Evolutionary conservation across 1,284 basidiomycete species (phyloP).

Genomic region (Sporisorium exsertum): DNA sequence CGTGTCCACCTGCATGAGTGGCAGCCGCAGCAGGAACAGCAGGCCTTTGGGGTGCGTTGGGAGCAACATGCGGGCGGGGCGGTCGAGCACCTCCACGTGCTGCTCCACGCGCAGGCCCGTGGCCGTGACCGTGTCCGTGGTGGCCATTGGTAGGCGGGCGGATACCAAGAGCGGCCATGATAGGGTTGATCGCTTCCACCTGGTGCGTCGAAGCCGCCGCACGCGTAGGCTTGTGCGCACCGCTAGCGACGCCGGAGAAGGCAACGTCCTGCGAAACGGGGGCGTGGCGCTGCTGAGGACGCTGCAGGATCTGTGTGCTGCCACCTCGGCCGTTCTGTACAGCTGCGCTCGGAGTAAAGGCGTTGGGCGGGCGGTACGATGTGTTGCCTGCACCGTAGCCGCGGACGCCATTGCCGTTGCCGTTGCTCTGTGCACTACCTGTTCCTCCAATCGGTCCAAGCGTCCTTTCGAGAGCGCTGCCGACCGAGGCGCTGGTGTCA

Average conservation of each 20-base stretch:
- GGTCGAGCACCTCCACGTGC: conserved; percentile 38
- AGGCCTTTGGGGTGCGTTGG: conserved; percentile 14
- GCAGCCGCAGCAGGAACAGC: conserved; percentile 7
- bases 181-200: conserved; percentile 45
- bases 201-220: conserved; percentile 21
- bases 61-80: conserved; percentile 7
- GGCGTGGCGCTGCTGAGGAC: conserved; percentile 39
- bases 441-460: conserved; percentile 48
- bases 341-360: conserved; percentile 39
- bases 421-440: conserved; percentile 29
- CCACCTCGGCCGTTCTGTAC: conserved; percentile 28
- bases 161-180: conserved; percentile 53
- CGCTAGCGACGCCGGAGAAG: conserved; percentile 53
- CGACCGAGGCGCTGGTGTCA: conserved; percentile 45
- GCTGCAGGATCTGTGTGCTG: conserved; percentile 44
- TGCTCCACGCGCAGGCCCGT: conserved; percentile 18
- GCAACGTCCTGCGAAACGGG: conserved; percentile 44
- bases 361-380: conserved; percentile 47
- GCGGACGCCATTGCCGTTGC: conserved; percentile 31
- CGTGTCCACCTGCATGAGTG: conserved; percentile 15
- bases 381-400: conserved; percentile 32
- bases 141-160: conserved; percentile 31
- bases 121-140: conserved; percentile 17
- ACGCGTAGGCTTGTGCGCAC: conserved; percentile 38
- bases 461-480: conserved; percentile 52